Base-by-base conservation (phyloP, 2,329 filamentous ascomycete species). In the Botrytis elliptica region DNA sequence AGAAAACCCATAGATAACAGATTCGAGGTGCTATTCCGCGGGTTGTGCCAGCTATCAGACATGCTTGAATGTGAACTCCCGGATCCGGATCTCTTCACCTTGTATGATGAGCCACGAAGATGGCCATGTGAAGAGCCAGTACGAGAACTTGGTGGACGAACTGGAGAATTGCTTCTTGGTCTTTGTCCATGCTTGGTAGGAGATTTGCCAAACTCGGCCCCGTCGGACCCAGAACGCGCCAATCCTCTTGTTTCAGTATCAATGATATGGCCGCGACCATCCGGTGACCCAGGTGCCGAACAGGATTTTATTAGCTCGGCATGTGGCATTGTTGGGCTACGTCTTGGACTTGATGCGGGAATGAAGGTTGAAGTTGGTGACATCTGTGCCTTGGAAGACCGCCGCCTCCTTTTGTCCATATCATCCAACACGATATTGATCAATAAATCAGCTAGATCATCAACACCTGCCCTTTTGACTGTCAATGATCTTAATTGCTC, bases 381-480 rank as follows among this genome's bases (percentile, higher is more conserved):
- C 20, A 91, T 87, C 76, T 96, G 93, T 16, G 90, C 88, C 84
- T 97, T 98, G 60, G 94, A 94, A 0, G 95, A 97, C 69, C 96
- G 90, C 75, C 94, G 90, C 38, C 95, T 90, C 76, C 96, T 89
- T 84, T 93, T 96, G 82, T 98, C 95, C 87, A 97, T 96, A 80
- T 99, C 96, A 81, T 99, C 96, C 75, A 99, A 84, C 40, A 99
- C 95, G 78, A 99, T 97, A 78, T 97, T 92, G 76, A 96, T 93
- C 66, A 98, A 86, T 57, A 99, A 88, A 81, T 98, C 96, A 29
- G 92, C 91, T 5, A 94, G 94, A 80, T 99, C 95, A 76, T 98
- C 94, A 63, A 99, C 87, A 76, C 91, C 90, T 72, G 93, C 95
- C 78, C 94, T 90, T 84, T 94, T 97, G 77, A 99, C 86, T 3